Percentiles rank a stretch among this genome's conserved stretches.
Conservation (phyloP, 2,329 filamentous ascomycete genomes). For the Pseudopithomyces maydicus region DNA sequence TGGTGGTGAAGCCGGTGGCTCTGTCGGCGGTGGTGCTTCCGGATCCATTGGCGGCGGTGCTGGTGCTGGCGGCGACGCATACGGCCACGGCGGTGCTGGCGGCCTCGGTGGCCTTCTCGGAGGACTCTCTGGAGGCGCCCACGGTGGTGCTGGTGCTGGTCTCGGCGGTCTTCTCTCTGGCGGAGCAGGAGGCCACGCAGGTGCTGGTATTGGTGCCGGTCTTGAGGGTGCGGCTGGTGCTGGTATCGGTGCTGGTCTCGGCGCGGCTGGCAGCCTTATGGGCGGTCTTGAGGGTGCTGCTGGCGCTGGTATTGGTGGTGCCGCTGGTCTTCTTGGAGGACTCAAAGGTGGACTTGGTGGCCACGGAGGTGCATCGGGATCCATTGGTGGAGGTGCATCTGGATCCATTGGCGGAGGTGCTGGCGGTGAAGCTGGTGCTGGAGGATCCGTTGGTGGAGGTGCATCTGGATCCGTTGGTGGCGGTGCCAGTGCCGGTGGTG, state of each 20-base stretch:
- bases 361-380: slow-evolving; percentile 9
- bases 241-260: neutral
- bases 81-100: neutral
- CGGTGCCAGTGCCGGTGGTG: slow-evolving; percentile 1
- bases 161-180: neutral
- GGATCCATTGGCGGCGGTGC: neutral
- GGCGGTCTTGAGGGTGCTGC: neutral
- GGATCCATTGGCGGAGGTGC: slow-evolving; percentile 6
- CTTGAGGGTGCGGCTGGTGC: neutral
- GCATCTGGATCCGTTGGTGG: neutral
- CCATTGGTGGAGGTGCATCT: neutral
- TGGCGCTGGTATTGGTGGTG: slow-evolving; percentile 3
- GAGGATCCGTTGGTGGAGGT: slow-evolving; percentile 3
- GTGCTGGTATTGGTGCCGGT: neutral
- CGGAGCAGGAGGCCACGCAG: slow-evolving; percentile 8
- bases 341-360: neutral
- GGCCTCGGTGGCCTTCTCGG: neutral
- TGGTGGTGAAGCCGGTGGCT: no score
- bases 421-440: slow-evolving; percentile 9
- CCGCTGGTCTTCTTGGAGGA: neutral
- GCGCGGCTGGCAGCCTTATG: neutral
- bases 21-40: no score
- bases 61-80: neutral
- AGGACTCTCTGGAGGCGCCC: neutral
- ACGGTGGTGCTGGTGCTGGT: neutral